A percentile compares a stretch with the other conserved stretches of the same genome.
These are phyloP conservation scores for Magnolia changhungtana DNA, from an alignment of 164 flowering plant genomes.

Conservation along the genomic window DNA sequence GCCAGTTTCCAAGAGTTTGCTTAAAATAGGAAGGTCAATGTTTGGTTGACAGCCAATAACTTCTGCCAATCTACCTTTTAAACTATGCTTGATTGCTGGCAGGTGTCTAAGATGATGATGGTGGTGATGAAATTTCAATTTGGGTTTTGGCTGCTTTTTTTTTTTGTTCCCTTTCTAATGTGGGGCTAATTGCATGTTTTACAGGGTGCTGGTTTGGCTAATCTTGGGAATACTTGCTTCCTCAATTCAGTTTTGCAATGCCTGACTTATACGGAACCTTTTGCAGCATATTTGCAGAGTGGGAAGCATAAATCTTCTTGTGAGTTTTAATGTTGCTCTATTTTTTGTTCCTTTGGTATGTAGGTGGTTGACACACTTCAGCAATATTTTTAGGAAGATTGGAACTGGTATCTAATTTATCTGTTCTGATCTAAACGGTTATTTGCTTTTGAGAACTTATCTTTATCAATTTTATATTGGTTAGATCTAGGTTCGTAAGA, in stretches of 20 bases:
- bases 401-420: neutral
- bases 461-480: no score
- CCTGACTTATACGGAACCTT: conserved; percentile 91
- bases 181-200: conserved; percentile 11
- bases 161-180: neutral
- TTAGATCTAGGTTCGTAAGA: no score
- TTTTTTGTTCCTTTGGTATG: neutral
- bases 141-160: neutral
- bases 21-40: neutral
- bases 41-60: neutral
- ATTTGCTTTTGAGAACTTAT: no score
- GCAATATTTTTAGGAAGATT: neutral
- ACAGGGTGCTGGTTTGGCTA: conserved; percentile 96
- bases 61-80: no score
- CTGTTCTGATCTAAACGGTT: no score
- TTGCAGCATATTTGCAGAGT: conserved; percentile 88
- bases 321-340: conserved; percentile 34
- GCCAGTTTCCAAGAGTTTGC: neutral
- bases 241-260: conserved; percentile 98
- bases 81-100: neutral
- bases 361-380: neutral
- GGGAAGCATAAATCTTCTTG: conserved; percentile 90
- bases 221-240: conserved; percentile 94
- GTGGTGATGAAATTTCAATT: neutral
- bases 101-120: neutral